A percentile compares a stretch with the other conserved stretches of the same genome.
phyloP scores from a whole-genome alignment of 2,329 filamentous ascomycete species.

The Ceratocystis ficicola region DNA sequence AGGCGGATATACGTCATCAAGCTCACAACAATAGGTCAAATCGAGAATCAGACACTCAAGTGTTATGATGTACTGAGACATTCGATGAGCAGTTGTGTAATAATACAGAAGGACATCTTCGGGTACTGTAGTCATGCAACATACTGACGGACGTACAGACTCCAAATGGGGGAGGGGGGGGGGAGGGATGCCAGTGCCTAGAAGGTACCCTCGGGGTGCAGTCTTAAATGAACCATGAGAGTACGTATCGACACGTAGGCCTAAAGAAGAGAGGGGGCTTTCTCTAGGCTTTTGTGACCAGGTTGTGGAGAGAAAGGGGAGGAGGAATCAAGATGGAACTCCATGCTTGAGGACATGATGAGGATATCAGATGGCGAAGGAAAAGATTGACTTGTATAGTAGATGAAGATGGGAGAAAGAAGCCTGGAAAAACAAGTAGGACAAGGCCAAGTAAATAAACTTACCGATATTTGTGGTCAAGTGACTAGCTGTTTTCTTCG shows the following conservation, averaged over 20 bases:
- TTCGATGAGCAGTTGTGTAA: conserved; percentile 3
- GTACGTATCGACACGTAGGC: not conserved
- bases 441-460: not conserved
- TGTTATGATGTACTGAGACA: conserved; percentile 6
- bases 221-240: not conserved
- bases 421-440: not conserved
- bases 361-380: not conserved
- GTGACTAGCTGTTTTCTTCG: not conserved
- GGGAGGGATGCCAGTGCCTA: not conserved
- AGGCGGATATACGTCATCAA: conserved; percentile 8
- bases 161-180: not conserved
- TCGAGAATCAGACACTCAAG: not conserved
- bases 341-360: not conserved
- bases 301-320: not conserved
- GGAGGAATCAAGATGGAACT: not conserved
- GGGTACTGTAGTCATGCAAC: conserved; percentile 6
- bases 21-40: not conserved
- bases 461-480: conserved; percentile 2
- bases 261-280: not conserved
- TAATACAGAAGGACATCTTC: not conserved
- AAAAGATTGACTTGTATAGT: not conserved
- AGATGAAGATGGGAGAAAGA: not conserved
- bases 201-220: not conserved
- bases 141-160: not conserved
- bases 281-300: not conserved